A percentile compares a stretch with the other conserved stretches of the same genome.
Conservation (phyloP, 140 eudicot species). For the Anethum foeniculum region DNA sequence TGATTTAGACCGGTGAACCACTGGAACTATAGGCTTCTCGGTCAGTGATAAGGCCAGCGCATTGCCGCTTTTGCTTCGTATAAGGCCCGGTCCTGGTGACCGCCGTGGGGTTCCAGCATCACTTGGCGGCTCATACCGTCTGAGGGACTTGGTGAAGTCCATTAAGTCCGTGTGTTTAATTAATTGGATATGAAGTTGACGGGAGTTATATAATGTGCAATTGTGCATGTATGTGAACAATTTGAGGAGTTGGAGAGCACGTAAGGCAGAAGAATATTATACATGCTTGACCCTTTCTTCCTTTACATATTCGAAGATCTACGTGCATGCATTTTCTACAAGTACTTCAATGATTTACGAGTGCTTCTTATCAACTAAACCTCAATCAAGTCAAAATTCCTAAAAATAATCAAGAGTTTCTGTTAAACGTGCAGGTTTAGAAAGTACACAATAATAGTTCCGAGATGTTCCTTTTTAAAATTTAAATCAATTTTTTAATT, state of each 20-base stretch:
- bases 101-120: slow-evolving; percentile 17
- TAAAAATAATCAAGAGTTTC: background rate
- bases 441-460: background rate
- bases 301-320: background rate
- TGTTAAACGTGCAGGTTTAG: background rate
- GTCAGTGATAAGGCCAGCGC: slow-evolving; percentile 22
- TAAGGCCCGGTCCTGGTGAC: slow-evolving; percentile 30
- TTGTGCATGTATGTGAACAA: background rate
- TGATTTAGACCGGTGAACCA: slow-evolving; percentile 33
- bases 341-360: background rate
- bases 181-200: background rate
- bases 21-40: background rate
- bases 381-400: background rate
- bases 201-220: background rate
- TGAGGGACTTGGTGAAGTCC: slow-evolving; percentile 19
- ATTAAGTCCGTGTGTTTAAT: background rate
- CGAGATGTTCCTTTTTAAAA: too few relatives aligned
- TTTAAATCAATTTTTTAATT: too few relatives aligned
- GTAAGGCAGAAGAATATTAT: background rate
- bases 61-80: slow-evolving; percentile 40
- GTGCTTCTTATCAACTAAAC: background rate
- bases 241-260: slow-evolving; percentile 20
- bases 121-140: slow-evolving; percentile 14
- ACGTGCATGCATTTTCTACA: slow-evolving; percentile 6
- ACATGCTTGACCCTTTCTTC: background rate